phyloP scores from a whole-genome alignment of 2,329 filamentous ascomycete species.

The Epichloe baconii region DNA sequence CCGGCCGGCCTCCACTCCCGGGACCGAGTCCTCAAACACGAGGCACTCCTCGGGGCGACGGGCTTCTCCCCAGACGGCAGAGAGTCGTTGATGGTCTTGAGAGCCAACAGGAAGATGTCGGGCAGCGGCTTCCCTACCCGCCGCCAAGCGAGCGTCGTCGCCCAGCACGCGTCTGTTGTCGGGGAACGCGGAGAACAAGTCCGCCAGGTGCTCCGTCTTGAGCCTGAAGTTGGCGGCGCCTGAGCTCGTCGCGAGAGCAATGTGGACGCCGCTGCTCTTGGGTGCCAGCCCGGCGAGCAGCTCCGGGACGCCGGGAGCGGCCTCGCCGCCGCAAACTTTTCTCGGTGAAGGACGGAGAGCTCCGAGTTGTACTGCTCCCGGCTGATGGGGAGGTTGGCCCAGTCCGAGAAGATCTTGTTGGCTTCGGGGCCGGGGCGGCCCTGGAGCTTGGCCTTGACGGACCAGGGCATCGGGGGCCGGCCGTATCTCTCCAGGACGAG shows the following conservation, averaged over 20 bases:
- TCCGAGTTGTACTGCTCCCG: constrained; percentile 50
- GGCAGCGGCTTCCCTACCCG: constrained; percentile 86
- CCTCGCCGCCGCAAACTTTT: constrained; percentile 61
- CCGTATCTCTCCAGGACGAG: constrained; percentile 63
- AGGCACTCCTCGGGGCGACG: constrained; percentile 74
- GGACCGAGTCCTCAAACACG: constrained; percentile 92
- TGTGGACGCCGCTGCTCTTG: constrained; percentile 42
- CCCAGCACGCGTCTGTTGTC: constrained; percentile 64
- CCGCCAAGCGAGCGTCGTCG: constrained; percentile 65
- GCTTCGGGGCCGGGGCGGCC: constrained; percentile 42
- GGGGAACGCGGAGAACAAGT: constrained; percentile 54
- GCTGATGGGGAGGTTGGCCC: constrained; percentile 74
- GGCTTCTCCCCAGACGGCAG: constrained; percentile 49
- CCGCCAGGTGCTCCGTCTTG: constrained; percentile 53
- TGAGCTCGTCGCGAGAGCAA: constrained; percentile 78
- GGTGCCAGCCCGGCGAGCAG: constrained; percentile 41
- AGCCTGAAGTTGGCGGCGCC: constrained; percentile 59
- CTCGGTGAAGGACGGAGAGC: constrained; percentile 49
- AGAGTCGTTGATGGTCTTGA: constrained; percentile 71
- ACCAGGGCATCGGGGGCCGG: constrained; percentile 72
- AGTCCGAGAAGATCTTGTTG: constrained; percentile 50
- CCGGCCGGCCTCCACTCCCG: constrained; percentile 79
- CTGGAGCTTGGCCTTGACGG: constrained; percentile 76
- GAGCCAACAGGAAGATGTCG: constrained; percentile 83
- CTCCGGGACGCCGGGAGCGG: constrained; percentile 62